Percentiles rank a stretch among this genome's conserved stretches.
Evolutionary conservation across 495 filamentous ascomycete genomes (phyloP).

Genomic region (Penicillium tannophilum): DNA sequence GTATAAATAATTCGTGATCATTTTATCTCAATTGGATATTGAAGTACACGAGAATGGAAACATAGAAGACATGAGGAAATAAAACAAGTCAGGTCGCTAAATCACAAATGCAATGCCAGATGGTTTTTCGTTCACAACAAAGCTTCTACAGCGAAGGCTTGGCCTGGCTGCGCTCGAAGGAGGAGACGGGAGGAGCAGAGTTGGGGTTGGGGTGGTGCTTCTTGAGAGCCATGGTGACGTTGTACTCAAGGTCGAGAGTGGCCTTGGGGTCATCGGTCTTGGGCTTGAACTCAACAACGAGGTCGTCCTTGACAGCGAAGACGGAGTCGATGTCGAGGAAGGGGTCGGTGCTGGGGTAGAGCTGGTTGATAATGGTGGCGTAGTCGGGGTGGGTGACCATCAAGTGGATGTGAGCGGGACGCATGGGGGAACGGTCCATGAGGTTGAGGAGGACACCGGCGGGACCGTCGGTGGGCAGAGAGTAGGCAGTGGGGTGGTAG

Average conservation of each 20-base stretch:
- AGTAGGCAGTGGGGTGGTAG: conserved; percentile 80
- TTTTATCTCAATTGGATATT: conserved; percentile 4
- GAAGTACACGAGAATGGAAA: conserved; percentile 8
- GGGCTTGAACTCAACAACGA: conserved; percentile 65
- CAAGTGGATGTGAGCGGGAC: conserved; percentile 52
- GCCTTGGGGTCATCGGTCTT: conserved; percentile 51
- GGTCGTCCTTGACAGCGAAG: conserved; percentile 67
- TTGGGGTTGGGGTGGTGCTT: conserved; percentile 52
- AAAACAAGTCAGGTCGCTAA: conserved; percentile 12
- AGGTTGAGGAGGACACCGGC: conserved; percentile 66
- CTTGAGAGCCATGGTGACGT: conserved; percentile 50
- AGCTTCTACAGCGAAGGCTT: conserved; percentile 10
- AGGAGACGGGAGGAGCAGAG: conserved; percentile 47
- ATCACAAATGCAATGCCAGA: conserved; percentile 18
- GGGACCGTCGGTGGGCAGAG: conserved; percentile 74
- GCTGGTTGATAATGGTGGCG: conserved; percentile 61
- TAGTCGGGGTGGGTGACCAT: conserved; percentile 53
- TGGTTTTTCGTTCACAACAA: conserved; percentile 1
- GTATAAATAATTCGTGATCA: background rate
- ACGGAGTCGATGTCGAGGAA: conserved; percentile 64
- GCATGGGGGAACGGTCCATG: conserved; percentile 67
- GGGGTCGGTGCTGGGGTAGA: conserved; percentile 64
- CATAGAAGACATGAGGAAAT: conserved; percentile 2
- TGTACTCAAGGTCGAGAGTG: conserved; percentile 47
- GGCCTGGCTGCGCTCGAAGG: conserved; percentile 40